Evolutionary conservation across 371 early-diverging fungal genomes (phyloP).

Genomic region (Blastocladiella emersonii): DNA sequence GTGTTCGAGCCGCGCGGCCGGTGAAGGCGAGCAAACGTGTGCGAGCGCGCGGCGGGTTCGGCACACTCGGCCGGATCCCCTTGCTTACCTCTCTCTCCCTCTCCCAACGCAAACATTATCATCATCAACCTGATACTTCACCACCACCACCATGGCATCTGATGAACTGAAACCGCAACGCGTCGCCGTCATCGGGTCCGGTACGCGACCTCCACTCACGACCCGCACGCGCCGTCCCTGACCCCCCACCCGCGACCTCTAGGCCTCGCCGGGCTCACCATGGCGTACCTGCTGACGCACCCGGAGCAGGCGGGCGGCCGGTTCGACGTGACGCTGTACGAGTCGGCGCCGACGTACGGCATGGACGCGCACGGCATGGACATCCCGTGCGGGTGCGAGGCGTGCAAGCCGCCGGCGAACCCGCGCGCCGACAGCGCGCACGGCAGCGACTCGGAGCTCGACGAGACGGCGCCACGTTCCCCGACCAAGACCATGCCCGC

Average conservation of each 20-base stretch:
- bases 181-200: conserved; percentile 1
- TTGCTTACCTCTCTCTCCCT: no score
- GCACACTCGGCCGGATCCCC: no score
- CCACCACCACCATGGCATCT: no score
- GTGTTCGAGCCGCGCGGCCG: no score
- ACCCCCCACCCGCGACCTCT: no score
- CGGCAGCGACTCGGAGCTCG: neutral
- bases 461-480: neutral
- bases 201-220: neutral
- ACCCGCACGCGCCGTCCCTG: no score
- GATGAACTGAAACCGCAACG: neutral
- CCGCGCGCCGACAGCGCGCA: no score
- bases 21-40: no score
- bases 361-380: neutral
- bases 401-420: neutral
- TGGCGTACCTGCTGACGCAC: conserved; percentile 3
- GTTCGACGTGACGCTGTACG: conserved; percentile 1
- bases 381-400: neutral
- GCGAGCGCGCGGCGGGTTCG: no score
- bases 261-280: conserved; percentile 4
- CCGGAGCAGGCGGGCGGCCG: neutral
- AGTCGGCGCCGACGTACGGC: neutral
- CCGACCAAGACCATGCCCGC: neutral
- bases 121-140: no score
- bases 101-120: no score